Evolutionary conservation across 306 rosid genomes (phyloP).

Genomic region (Ormosia semicastrata): DNA sequence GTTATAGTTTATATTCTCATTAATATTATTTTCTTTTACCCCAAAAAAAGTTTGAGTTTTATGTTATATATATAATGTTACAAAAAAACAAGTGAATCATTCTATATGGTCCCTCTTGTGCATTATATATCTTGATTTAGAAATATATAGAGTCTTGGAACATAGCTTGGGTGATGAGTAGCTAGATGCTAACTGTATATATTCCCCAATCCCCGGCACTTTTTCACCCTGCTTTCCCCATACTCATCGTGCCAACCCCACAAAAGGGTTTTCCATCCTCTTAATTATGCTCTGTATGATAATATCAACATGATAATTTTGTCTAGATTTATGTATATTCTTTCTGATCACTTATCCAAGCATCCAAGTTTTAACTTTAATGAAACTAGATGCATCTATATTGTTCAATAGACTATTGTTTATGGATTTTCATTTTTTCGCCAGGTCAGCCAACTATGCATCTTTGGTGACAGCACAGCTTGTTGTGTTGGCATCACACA

Average conservation of each 20-base stretch:
- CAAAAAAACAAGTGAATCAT: neutral
- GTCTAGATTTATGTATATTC: neutral
- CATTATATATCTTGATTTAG: neutral
- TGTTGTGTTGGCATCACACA: slow-evolving; percentile 77
- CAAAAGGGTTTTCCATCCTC: neutral
- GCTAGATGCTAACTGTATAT: slow-evolving; percentile 18
- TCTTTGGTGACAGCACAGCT: slow-evolving; percentile 89
- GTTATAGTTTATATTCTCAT: neutral
- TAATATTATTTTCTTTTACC: neutral
- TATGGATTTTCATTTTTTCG: slow-evolving; percentile 15
- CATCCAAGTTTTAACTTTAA: neutral
- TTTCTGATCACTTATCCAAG: neutral
- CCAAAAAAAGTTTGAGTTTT: neutral
- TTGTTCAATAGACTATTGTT: slow-evolving; percentile 11
- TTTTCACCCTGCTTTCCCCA: neutral
- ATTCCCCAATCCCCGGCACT: neutral
- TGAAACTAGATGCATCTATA: neutral
- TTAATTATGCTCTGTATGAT: neutral
- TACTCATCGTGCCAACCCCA: neutral
- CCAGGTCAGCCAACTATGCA: slow-evolving; percentile 88
- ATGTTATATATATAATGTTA: neutral
- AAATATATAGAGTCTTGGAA: neutral
- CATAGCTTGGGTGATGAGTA: neutral
- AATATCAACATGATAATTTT: neutral
- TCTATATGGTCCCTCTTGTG: neutral